Base-by-base conservation (phyloP, 2,329 filamentous ascomycete genomes). In the Aspergillus sp. region DNA sequence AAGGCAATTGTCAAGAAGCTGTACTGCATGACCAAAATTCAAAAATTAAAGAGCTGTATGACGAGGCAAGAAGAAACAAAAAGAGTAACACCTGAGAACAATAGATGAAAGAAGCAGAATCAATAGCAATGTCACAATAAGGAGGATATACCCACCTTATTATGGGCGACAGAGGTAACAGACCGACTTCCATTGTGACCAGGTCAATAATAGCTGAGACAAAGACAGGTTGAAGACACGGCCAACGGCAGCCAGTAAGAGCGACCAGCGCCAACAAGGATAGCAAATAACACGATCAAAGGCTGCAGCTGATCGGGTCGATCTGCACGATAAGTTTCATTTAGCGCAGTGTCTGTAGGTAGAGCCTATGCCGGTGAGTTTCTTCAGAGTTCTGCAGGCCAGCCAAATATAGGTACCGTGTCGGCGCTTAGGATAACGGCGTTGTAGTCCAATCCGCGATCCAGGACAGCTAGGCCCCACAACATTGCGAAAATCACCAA, bases 361-460 rank as follows among this genome's bases (percentile, higher is more conserved):
- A 60, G 58, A 61, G 57, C 59, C 57, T 62, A 27, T 44, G 60
- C 27, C 57, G n/a, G 55, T 44, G 61, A 59, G 62, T 23, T 64
- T 67, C 61, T 64, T 60, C 54, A 67, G 60, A 65, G 62, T 63
- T 63, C 66, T 61, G 52, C 19, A 48, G 42, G 50, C 10, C 54
- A 21, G 57, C 63, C 71, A 70, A 71, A 72, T 67, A 65, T 71
- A 70, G 69, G 38, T 58, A 58, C 57, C 48, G 21, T 49, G 61
- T 58, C 62, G 71, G 60, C 71, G 72, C 71, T 73, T 71, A 73
- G 62, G 59, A 47, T 54, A 54, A 56, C 62, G 60, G 51, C 52
- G 55, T 52, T 61, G 49, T 61, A 44, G 63, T 55, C 71, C 71
- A 73, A 71, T 72, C 60, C 52, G 60, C 63, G 21, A 41, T 17